Conservation (phyloP, 225 moss, liverwort and hornwort genomes). For the Sphagnum contortum region DNA sequence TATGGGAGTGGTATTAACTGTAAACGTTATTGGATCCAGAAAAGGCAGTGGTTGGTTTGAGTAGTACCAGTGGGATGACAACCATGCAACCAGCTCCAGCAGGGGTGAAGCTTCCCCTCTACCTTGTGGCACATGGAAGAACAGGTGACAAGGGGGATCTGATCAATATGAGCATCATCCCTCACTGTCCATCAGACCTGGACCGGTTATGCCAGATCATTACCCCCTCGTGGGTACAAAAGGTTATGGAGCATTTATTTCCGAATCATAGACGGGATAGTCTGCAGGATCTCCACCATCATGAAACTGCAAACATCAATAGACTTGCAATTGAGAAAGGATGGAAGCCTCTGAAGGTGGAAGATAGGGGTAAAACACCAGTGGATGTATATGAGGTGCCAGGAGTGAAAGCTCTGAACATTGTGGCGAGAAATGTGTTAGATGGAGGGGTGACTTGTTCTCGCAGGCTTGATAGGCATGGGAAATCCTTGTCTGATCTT, state of each 20-base stretch:
- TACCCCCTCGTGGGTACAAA: constrained; percentile 32
- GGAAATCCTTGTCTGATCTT: constrained; percentile 67
- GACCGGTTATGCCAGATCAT: constrained; percentile 38
- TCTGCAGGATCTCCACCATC: no score
- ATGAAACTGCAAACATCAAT: no score
- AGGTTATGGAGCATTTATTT: constrained; percentile 28
- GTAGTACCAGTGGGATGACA: no score
- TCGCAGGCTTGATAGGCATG: constrained; percentile 72
- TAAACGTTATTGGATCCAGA: no score
- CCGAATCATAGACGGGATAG: not conserved
- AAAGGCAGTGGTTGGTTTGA: no score
- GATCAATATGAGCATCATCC: constrained; percentile 63
- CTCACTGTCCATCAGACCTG: constrained; percentile 54
- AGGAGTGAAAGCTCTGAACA: constrained; percentile 63
- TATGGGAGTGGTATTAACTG: no score
- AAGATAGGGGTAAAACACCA: not conserved
- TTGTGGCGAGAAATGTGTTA: constrained; percentile 53
- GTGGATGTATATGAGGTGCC: constrained; percentile 41
- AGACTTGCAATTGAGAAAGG: not conserved
- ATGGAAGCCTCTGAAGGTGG: not conserved
- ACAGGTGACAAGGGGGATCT: constrained; percentile 84
- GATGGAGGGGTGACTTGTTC: constrained; percentile 83
- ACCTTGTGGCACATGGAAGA: constrained; percentile 66
- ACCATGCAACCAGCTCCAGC: constrained; percentile 35
- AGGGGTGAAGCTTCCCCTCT: constrained; percentile 52